These are phyloP conservation scores for Penicillium digitatum DNA, from an alignment of 2,329 filamentous ascomycete genomes.

Conservation along the genomic window DNA sequence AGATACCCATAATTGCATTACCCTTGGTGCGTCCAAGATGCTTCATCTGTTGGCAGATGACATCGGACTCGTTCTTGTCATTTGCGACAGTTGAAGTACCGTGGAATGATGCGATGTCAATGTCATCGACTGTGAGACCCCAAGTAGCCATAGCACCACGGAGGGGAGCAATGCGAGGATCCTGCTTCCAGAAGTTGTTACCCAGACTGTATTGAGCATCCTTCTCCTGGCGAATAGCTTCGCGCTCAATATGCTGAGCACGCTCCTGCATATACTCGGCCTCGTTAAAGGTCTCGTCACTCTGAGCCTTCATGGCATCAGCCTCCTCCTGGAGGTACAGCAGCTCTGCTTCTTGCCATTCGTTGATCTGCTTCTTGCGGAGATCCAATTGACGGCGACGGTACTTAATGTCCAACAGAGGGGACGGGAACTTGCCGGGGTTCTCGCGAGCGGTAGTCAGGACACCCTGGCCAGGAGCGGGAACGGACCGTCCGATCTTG, in stretches of 20 bases:
- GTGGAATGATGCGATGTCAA: slow-evolving; percentile 95
- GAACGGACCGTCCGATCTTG: slow-evolving; percentile 97
- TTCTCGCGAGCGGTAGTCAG: slow-evolving; percentile 91
- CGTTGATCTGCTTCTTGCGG: slow-evolving; percentile 88
- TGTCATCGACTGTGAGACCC: slow-evolving; percentile 95
- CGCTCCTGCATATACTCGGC: slow-evolving; percentile 83
- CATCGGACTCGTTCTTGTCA: slow-evolving; percentile 98
- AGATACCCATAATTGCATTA: slow-evolving; percentile 92
- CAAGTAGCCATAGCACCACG: slow-evolving; percentile 95
- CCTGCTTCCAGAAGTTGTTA: slow-evolving; percentile 99
- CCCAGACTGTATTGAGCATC: slow-evolving; percentile 88
- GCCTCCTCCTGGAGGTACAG: slow-evolving; percentile 91
- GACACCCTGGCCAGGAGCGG: slow-evolving; percentile 93
- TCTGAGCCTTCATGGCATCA: slow-evolving; percentile 80
- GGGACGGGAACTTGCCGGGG: slow-evolving; percentile 86
- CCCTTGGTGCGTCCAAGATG: slow-evolving; percentile 95
- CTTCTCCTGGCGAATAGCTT: slow-evolving; percentile 86
- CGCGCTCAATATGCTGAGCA: slow-evolving; percentile 76
- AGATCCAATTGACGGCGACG: slow-evolving; percentile 90
- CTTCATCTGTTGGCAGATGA: slow-evolving; percentile 91
- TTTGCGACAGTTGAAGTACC: slow-evolving; percentile 97
- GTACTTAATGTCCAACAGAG: slow-evolving; percentile 96
- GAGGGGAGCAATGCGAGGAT: slow-evolving; percentile 87
- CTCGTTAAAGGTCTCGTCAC: slow-evolving; percentile 67
- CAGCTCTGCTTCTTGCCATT: slow-evolving; percentile 93